These are phyloP conservation scores for Flaveria bidentis DNA, from an alignment of 129 eudicot species.

Conservation along the genomic window DNA sequence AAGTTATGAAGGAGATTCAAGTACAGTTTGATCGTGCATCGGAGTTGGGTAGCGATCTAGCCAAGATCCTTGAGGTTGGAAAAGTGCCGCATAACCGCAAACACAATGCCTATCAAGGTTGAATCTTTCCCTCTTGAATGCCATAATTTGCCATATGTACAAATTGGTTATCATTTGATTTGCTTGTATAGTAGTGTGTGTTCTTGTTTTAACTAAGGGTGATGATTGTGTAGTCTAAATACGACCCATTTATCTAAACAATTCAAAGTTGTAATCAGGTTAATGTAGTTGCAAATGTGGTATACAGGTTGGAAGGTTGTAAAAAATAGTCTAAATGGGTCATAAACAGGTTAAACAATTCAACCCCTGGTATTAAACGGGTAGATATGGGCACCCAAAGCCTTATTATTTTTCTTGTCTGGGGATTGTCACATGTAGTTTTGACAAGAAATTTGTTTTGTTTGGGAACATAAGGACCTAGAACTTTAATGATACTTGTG, in stretches of 20 bases:
- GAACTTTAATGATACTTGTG: not conserved
- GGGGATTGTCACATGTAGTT: not conserved
- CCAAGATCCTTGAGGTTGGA: constrained; percentile 83
- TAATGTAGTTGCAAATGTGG: not conserved
- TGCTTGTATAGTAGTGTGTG: not conserved
- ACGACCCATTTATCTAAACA: not conserved
- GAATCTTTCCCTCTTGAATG: not conserved
- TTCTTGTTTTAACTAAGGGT: not conserved
- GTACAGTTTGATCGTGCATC: constrained; percentile 76
- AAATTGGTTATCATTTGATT: too few relatives aligned
- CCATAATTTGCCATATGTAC: not conserved
- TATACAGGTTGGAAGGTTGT: not conserved
- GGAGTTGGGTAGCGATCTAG: constrained; percentile 59
- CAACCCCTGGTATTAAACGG: not conserved
- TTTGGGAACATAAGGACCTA: not conserved
- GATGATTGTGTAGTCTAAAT: not conserved
- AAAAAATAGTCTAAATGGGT: not conserved
- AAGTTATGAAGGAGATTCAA: constrained; percentile 77
- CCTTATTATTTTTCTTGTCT: not conserved
- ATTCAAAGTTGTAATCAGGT: not conserved
- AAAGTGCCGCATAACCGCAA: constrained; percentile 69
- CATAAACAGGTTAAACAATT: not conserved
- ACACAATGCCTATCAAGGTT: constrained; percentile 75
- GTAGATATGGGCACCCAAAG: not conserved
- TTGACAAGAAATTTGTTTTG: not conserved